These are phyloP conservation scores for Plasmodium vivax DNA, from an alignment of 169 alveolate genomes.

Conservation along the genomic window DNA sequence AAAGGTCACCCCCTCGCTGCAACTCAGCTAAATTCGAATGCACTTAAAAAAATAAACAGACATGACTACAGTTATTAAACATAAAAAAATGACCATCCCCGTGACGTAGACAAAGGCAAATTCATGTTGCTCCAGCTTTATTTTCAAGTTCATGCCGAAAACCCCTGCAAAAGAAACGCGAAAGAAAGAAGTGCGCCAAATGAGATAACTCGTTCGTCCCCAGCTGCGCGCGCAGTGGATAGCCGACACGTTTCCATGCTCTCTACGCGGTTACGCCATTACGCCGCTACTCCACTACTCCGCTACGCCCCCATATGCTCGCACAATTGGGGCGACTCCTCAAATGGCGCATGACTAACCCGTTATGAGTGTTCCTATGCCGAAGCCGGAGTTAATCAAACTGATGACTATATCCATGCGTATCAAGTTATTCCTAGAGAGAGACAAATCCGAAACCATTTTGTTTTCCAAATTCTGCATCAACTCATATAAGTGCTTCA, in stretches of 20 bases:
- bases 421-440: conserved; percentile 85
- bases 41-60: conserved; percentile 76
- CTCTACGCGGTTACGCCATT: not conserved
- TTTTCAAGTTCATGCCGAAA: conserved; percentile 86
- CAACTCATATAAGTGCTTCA: conserved; percentile 35
- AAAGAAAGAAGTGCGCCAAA: not conserved
- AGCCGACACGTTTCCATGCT: not conserved
- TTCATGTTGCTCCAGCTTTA: conserved; percentile 78
- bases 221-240: not conserved
- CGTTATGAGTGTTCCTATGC: conserved; percentile 86
- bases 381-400: conserved; percentile 84
- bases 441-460: conserved; percentile 81
- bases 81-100: conserved; percentile 47
- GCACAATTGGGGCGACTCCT: not conserved
- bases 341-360: conserved; percentile 66
- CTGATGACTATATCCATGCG: conserved; percentile 85
- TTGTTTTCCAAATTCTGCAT: conserved; percentile 82
- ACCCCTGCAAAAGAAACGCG: conserved; percentile 76
- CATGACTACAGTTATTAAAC: conserved; percentile 74
- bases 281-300: not conserved
- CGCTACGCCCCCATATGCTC: not conserved
- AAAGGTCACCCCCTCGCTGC: not conserved
- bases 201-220: not conserved
- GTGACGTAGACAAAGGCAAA: conserved; percentile 80
- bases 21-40: conserved; percentile 77